Evolutionary conservation across 2,329 filamentous ascomycete genomes (phyloP), one percentile per base, ranked within the genome.

Genomic region (Alternaria solani): DNA sequence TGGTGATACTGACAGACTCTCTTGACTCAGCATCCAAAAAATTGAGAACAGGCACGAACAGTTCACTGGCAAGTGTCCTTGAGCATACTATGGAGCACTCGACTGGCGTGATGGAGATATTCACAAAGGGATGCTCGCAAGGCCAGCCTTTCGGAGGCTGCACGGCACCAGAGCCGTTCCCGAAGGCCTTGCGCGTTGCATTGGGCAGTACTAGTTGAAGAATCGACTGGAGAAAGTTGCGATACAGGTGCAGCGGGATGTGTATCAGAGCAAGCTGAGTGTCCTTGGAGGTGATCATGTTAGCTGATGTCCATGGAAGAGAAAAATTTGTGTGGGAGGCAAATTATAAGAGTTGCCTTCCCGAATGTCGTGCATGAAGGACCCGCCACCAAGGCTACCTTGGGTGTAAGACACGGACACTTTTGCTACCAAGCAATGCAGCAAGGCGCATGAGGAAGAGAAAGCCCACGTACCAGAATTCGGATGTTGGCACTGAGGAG

Each of bases 61-160:
- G 86, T 55, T 87, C 85, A 47, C 87, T 83, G 7, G 92, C 91
- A 80, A 93, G 90, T 42, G 87, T 84, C 60, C 88, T 87, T 63
- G 94, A 91, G 75, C 94, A 98, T 55, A 96, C 93, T 53, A 99
- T 86, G 4, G 93, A 97, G 80, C 93, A 96, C 79, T 97, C 95
- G 56, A 96, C 87, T 0, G 93, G 92, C 0, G 94, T 98, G 72
- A 98, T 87, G 64, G 92, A 96, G 68, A 99, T 89, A 78, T 98
- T 98, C 76, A 97, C 86, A 78, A 99, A 98, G 44, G 89, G 88
- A 79, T 95, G 91, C 74, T 83, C 82, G 64, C 77, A 82, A 16
- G 80, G 80, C 84, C 81, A 84, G 16, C 77, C 75, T 56, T 75
- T 78, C 25, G 72, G 73, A 18, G 75, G 68, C 54, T 73, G 75